A percentile compares a stretch with the other conserved stretches of the same genome.
Evolutionary conservation across 2,329 filamentous ascomycete species (phyloP).

Genomic region (Colletotrichum liriopes): DNA sequence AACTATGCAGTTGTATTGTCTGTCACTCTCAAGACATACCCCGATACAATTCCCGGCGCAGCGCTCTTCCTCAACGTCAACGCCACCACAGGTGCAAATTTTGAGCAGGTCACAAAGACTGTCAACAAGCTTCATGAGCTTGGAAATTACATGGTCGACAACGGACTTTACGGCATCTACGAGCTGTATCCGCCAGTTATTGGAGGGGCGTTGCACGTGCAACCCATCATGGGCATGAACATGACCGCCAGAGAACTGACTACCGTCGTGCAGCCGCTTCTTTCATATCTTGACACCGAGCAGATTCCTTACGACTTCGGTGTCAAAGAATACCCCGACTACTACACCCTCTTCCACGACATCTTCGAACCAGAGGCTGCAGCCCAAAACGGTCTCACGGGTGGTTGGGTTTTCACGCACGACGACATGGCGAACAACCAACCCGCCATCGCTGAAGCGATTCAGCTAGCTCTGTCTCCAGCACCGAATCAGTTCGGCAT

Average conservation of each 20-base stretch:
- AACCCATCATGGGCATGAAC: constrained; percentile 45
- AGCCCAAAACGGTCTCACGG: constrained; percentile 42
- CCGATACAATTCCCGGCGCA: constrained; percentile 41
- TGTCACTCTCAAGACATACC: constrained; percentile 67
- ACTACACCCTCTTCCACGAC: constrained; percentile 40
- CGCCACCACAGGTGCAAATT: constrained; percentile 29
- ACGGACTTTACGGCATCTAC: constrained; percentile 41
- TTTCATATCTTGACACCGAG: constrained; percentile 36
- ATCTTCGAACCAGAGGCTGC: constrained; percentile 41
- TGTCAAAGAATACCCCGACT: constrained; percentile 32
- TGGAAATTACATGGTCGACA: constrained; percentile 39
- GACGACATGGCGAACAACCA: constrained; percentile 38
- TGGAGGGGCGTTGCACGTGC: constrained; percentile 40
- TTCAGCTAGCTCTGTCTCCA: constrained; percentile 23
- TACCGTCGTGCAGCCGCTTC: constrained; percentile 32
- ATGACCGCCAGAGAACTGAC: constrained; percentile 36
- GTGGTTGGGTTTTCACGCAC: constrained; percentile 43
- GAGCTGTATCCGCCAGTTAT: constrained; percentile 35
- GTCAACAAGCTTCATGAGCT: constrained; percentile 38
- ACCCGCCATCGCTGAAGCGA: constrained; percentile 26
- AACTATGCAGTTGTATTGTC: constrained; percentile 68
- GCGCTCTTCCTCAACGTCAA: constrained; percentile 42
- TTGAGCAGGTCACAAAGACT: constrained; percentile 33
- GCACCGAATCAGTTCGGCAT: constrained; percentile 25
- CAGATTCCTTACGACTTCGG: constrained; percentile 35